Evolutionary conservation across 2,329 filamentous ascomycete species (phyloP), one percentile per base, ranked within the genome.

Genomic region (Niveomyces coronatus): DNA sequence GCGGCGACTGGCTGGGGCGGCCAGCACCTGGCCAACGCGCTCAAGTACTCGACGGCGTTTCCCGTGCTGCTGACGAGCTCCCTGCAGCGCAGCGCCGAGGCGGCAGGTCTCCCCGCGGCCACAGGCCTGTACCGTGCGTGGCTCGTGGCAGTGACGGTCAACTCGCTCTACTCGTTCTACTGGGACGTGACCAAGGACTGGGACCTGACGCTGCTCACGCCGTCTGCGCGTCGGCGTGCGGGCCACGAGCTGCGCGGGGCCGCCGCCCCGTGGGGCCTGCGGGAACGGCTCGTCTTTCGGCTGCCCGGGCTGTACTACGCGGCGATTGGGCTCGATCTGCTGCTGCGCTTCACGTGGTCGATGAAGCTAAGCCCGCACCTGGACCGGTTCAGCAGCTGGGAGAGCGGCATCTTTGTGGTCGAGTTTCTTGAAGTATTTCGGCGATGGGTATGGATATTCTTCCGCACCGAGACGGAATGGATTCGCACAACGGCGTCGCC

Each of bases 101-200:
- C 57, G 28, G 60, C 60, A 11, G 37, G 37, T 13, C 19, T 18
- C 5, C 54, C 55, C 24, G 59, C 64, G 5, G 58, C 61, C 44
- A 55, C 63, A 3, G 51, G 55, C 1, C 53, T 74, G 41, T 71
- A 75, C 56, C 65, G 65, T 28, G 63, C 65, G 33, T 91, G 85
- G 79, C 65, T 93, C 20, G 61, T 72, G 24, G 82, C 82, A 30
- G 82, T 85, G 20, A 65, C 86, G 23, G 54, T 91, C 50, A 95
- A 98, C 59, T 93, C 85, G 11, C 67, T 83, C 31, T 98, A 94
- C 63, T 87, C 83, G n/a, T 96, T 96, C 65, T 98, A 91, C 68
- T 98, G 91, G 91, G 91, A 98, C 53, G 79, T 96, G 20, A 73
- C 85, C 39, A 91, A 88, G 64, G 91, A 98, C 67, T 98, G 91